Evolutionary conservation across 192 early-diverging fungal species (phyloP), one percentile per base, ranked within the genome.

Genomic region (Endogone sp.): DNA sequence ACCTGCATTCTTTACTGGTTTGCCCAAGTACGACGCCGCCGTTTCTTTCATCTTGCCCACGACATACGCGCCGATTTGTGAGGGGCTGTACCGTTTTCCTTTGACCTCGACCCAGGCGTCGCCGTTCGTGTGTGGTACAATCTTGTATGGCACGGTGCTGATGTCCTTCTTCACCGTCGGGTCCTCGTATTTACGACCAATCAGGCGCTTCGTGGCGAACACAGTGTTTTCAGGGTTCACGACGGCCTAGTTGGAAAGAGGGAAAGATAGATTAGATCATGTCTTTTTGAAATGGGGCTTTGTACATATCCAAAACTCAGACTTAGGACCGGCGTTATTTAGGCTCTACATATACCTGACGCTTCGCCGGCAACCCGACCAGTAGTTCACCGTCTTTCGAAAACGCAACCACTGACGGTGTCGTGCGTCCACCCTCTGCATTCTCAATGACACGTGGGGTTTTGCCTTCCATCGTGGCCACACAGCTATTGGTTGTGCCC

Each of bases 31-130:
- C 26, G 80, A 82, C 73, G 90, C 89, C 9, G 97, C 95, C 26
- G 95, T 97, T 74, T 99, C 97, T 88, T 97, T 98, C 96, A 99
- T 95, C 84, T 99, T 99, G 73, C 90, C 88, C n/a, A 98, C 86
- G n/a, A 97, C 86, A 77, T 96, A 98, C 29, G 88, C 97, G 72
- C 96, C 95, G 60, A 99, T 93, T 83, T 99, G 96, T 0, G 94
- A 84, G 4, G 97, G 97, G 66, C 91, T 93, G 88, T 98, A 99
- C 78, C 84, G 91, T 79, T 99, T 95, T 21, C 94, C 97, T 64
- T 91, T 86, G 16, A 94, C 89, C 79, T 96, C 93, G 13, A 99
- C 89, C 96, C 96, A 98, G n/a, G 95, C 97, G 77, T 99, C 96
- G 22, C 95, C 95, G 82, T 99, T 99, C 70, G 75, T 85, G 81